Evolutionary conservation across 768 basidiomycete genomes (phyloP), one percentile per base, ranked within the genome.

Genomic region (Rhizopogon vulgaris): DNA sequence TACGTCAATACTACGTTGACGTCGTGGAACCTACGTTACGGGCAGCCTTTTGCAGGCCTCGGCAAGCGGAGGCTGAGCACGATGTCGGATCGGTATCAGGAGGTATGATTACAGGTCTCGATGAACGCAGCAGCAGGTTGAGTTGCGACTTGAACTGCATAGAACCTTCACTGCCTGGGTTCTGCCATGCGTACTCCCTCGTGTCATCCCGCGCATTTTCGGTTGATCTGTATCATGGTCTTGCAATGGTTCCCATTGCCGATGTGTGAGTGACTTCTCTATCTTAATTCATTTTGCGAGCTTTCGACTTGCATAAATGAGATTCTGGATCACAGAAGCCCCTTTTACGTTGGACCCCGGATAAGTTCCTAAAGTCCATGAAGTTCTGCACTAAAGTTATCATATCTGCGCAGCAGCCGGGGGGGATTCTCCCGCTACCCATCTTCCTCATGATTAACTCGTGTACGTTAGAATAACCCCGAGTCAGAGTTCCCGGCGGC

Each of bases 181-280:
- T 66, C 37, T 68, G 64, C 32, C 66, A 58, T 27, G 67, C 68
- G 4, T 82, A 78, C 59, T 70, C 78, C 2, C 76, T 93, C 32
- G 87, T 94, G 47, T 87, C 84, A 3, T 87, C 90, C 4, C 77
- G 92, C 37, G 85, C 90, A 3, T 94, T 94, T 68, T 72, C 89
- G 53, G 80, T 92, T 54, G 92, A 94, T 66, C 76, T 79, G 6
- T 93, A 82, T 62, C 90, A 91, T 63, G 82, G 82, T 6, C 71
- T 94, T 15, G 78, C 86, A 1, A 86, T 95, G 78, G 87, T 91
- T 17, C 90, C 92, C 4, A 78, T 92, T 56, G 89, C 89, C 30
- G 92, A 94, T 69, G 78, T 78, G 87, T 90, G 63, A 66, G 84
- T 77, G 11, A 18, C 15, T 30, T 22, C 25, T 52, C 38, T 28